Percentiles rank a stretch among this genome's conserved stretches.
These are phyloP conservation scores for Cystobasidium ongulense DNA, from an alignment of 768 basidiomycete genomes.

Conservation along the genomic window DNA sequence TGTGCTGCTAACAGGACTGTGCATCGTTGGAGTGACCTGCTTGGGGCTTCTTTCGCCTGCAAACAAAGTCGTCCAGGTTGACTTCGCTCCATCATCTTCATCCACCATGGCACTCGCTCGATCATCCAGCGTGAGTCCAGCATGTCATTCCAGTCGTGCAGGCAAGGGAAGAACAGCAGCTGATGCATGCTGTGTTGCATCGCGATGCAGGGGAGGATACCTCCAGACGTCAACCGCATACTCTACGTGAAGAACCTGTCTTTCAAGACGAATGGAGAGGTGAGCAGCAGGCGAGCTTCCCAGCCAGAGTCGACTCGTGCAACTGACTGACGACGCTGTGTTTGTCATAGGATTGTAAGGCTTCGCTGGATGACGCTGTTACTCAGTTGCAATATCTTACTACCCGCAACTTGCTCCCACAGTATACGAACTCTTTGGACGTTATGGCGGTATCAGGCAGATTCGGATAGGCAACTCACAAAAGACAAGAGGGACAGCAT, in stretches of 20 bases:
- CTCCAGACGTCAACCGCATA: slow-evolving; percentile 51
- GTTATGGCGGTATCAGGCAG: slow-evolving; percentile 93
- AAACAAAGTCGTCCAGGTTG: neutral
- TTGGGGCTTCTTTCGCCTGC: no score
- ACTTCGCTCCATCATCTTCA: neutral
- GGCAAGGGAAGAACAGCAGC: neutral
- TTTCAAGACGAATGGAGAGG: slow-evolving; percentile 62
- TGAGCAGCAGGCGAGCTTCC: neutral
- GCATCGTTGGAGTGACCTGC: no score
- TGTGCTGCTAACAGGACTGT: no score
- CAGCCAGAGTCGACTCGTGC: neutral
- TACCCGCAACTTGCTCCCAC: slow-evolving; percentile 57
- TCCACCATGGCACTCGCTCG: slow-evolving; percentile 8
- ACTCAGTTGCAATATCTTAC: neutral
- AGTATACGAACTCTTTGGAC: slow-evolving; percentile 91
- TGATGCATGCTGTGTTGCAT: neutral
- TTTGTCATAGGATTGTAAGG: neutral
- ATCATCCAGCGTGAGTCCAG: slow-evolving; percentile 15
- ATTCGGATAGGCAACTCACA: slow-evolving; percentile 83
- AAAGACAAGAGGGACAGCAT: slow-evolving; percentile 92
- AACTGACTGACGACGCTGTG: neutral
- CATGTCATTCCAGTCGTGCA: neutral
- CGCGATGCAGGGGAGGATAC: slow-evolving; percentile 18
- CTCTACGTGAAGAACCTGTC: slow-evolving; percentile 88
- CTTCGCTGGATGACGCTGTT: neutral